Evolutionary conservation across 176 grass and related monocot species (phyloP).

Genomic region (Pharus latifolius): DNA sequence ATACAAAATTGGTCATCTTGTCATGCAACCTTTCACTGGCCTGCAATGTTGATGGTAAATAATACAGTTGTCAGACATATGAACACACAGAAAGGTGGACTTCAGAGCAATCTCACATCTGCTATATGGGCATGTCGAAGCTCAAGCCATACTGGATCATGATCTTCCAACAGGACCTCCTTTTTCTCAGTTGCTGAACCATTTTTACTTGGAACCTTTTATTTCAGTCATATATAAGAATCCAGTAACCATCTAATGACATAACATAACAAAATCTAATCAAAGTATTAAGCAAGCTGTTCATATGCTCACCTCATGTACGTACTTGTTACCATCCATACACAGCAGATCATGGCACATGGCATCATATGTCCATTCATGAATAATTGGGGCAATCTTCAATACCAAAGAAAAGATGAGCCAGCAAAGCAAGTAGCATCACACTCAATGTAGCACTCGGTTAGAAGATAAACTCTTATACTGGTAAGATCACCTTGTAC

Average conservation of each 20-base stretch:
- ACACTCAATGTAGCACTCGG: background rate
- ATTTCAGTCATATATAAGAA: conserved; percentile 17
- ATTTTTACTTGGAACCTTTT: conserved; percentile 56
- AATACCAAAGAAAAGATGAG: conserved; percentile 5
- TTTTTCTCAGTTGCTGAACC: conserved; percentile 59
- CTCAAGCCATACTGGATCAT: conserved; percentile 96
- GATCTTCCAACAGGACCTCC: conserved; percentile 83
- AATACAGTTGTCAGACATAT: background rate
- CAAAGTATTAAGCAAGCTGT: background rate
- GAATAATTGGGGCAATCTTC: conserved; percentile 93
- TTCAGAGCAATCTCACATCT: conserved; percentile 41
- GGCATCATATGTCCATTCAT: conserved; percentile 98
- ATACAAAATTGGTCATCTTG: conserved; percentile 81
- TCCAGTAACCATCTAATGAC: background rate
- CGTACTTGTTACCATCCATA: conserved; percentile 96
- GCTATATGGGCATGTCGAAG: conserved; percentile 77
- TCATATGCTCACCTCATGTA: conserved; percentile 56
- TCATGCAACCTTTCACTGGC: conserved; percentile 72
- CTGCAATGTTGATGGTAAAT: conserved; percentile 26
- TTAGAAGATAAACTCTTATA: background rate
- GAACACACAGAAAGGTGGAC: conserved; percentile 2
- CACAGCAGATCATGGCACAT: conserved; percentile 92
- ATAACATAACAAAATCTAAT: background rate
- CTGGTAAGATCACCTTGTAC: conserved; percentile 12
- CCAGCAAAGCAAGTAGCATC: background rate